Evolutionary conservation across 768 basidiomycete species (phyloP), one percentile per base, ranked within the genome.

Genomic region (Podaxis sp.): DNA sequence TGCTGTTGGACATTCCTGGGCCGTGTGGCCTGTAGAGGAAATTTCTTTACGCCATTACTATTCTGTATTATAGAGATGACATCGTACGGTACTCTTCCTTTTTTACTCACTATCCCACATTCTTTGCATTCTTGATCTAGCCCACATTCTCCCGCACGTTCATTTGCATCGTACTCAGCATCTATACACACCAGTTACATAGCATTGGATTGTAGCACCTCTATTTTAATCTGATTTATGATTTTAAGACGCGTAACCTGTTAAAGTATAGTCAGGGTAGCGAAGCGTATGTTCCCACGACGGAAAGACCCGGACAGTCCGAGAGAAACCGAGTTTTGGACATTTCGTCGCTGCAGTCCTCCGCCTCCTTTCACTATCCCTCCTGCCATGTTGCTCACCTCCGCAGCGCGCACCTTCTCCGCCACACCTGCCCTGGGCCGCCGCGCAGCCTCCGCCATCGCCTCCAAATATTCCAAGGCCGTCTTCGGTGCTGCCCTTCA

Each of bases 381-480:
- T 51, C 36, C 66, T 66, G 65, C 72, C 64, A 80, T 84, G 78
- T 84, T 90, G 80, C 78, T 89, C 73, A 75, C 82, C 73, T 77
- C 84, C 66, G 74, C 82, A 61, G 74, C 82, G 68, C 88, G 87
- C 68, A 75, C 83, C 66, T 76, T 79, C 68, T 70, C 78, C 61
- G 73, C 75, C 60, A 75, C 80, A 63, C 77, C 77, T 24, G 83
- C 81, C 64, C 72, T 87, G 58, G 86, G 86, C 67, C 86, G 84
- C 66, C 90, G 92, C 56, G 85, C 89, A 13, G 91, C 88, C 56
- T 91, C 90, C 38, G 76, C 84, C 64, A 89, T 95, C 67, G 89
- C 93, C 11, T 76, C 83, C 71, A 95, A 93, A 77, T 95, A 95
- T 72, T 91, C 93, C 66, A 88, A 88, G 63, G 93, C 93, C 36